A percentile compares a stretch with the other conserved stretches of the same genome.
Conservation (phyloP, 169 alveolate species). For the Plasmodium malariae region DNA sequence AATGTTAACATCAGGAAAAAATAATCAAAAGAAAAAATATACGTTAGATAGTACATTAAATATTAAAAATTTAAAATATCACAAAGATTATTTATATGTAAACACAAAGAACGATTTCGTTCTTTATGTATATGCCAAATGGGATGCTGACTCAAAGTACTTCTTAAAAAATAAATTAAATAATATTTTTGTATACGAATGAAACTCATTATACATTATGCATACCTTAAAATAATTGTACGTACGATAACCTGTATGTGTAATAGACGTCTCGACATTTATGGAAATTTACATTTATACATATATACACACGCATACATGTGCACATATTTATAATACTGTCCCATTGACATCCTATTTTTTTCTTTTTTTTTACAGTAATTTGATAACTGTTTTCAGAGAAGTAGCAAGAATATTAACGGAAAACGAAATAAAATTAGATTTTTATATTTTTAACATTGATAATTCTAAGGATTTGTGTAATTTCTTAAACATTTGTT, state of each 20-base stretch:
- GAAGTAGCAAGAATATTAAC: slow-evolving; percentile 67
- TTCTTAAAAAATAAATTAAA: slow-evolving; percentile 10
- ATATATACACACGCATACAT: not conserved
- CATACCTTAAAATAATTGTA: no score
- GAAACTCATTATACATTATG: no score
- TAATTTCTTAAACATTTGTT: slow-evolving; percentile 28
- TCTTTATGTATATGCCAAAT: slow-evolving; percentile 74
- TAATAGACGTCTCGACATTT: not conserved
- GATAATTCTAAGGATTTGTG: slow-evolving; percentile 65
- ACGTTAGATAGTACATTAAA: slow-evolving; percentile 19
- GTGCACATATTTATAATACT: slow-evolving; percentile 12
- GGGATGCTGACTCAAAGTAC: slow-evolving; percentile 76
- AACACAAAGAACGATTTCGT: slow-evolving; percentile 63
- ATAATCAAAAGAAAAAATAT: slow-evolving; percentile 56
- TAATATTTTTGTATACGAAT: no score
- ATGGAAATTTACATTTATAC: not conserved
- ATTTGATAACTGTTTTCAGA: slow-evolving; percentile 58
- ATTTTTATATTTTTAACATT: slow-evolving; percentile 62
- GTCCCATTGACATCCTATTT: not conserved
- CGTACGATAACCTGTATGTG: no score
- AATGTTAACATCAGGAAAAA: slow-evolving; percentile 60
- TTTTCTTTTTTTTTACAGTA: slow-evolving; percentile 34
- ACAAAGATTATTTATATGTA: slow-evolving; percentile 43
- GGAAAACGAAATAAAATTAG: slow-evolving; percentile 52
- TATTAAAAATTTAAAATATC: slow-evolving; percentile 10